phyloP scores from a whole-genome alignment of 257 asterid genomes.

The Solanum sitiens region DNA sequence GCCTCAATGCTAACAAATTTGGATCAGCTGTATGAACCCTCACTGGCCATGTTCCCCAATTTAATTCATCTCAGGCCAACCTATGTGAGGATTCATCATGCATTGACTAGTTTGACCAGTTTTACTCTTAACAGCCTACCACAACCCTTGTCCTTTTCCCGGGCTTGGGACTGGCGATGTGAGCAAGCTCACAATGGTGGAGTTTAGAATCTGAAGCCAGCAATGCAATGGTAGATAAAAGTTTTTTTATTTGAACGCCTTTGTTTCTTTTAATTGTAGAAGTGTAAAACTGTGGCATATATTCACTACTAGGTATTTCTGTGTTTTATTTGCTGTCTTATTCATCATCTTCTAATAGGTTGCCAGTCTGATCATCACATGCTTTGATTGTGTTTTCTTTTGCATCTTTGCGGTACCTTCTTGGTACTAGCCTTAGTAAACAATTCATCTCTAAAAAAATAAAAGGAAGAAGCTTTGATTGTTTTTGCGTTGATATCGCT shows the following conservation, averaged over 20 bases:
- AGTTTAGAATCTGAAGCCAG: neutral
- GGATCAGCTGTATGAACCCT: neutral
- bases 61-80: neutral
- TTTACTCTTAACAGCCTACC: neutral
- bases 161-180: neutral
- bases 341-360: neutral
- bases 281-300: neutral
- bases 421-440: neutral
- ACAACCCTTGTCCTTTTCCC: neutral
- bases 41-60: neutral
- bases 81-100: neutral
- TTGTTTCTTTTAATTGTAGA: neutral
- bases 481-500: neutral
- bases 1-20: neutral
- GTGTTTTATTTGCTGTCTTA: neutral
- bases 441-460: neutral
- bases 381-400: neutral
- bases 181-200: neutral
- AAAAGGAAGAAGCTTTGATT: neutral
- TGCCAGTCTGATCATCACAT: neutral
- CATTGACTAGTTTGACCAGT: neutral
- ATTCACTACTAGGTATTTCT: neutral
- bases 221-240: neutral
- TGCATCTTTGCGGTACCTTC: neutral
- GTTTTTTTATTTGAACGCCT: neutral